phyloP scores from a whole-genome alignment of 2,329 filamentous ascomycete species.

The Tolypocladium amazonense region DNA sequence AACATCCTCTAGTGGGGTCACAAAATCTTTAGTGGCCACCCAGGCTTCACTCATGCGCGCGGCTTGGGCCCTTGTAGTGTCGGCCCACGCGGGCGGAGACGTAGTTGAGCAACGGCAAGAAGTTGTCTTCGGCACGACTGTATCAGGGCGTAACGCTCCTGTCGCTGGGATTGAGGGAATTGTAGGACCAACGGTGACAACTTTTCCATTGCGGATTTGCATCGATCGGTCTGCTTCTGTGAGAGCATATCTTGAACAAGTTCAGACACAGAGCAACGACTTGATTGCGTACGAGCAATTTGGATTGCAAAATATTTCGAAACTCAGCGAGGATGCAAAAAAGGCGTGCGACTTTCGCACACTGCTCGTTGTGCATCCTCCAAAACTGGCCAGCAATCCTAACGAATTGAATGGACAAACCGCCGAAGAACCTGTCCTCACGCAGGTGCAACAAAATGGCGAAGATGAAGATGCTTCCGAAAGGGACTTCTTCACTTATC shows the following conservation, averaged over 20 bases:
- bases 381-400: not conserved
- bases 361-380: not conserved
- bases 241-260: not conserved
- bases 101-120: conserved; percentile 20
- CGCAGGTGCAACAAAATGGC: not conserved
- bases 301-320: not conserved
- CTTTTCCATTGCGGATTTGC: conserved; percentile 38
- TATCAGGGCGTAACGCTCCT: conserved; percentile 44
- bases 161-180: conserved; percentile 40
- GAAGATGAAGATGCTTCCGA: not conserved
- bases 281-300: not conserved
- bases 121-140: conserved; percentile 47
- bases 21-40: not conserved
- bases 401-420: not conserved
- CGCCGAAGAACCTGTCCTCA: not conserved
- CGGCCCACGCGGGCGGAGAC: conserved; percentile 4
- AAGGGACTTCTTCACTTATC: not conserved
- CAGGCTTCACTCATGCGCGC: not conserved
- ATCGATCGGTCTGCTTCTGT: not conserved
- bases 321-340: not conserved
- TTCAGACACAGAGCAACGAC: not conserved
- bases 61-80: conserved; percentile 7
- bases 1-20: not conserved
- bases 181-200: conserved; percentile 51
- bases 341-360: not conserved